Base-by-base conservation (phyloP, 2,329 filamentous ascomycete genomes). In the Hypoxylon sp. region DNA sequence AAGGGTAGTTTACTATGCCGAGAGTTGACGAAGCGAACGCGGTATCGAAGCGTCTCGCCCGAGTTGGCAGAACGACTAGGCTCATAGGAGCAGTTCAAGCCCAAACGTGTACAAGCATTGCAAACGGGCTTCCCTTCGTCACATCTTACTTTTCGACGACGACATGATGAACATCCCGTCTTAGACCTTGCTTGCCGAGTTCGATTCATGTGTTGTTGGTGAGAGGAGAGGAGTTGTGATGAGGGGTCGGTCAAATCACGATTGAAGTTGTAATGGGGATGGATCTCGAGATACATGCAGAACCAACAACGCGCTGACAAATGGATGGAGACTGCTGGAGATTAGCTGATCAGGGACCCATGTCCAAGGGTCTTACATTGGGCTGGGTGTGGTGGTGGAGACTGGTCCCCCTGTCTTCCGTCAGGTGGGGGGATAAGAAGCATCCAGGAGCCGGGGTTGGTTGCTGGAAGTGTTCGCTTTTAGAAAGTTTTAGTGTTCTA, bases 51-150 rank as follows among this genome's bases (percentile, higher is more conserved):
- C 8, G 48, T 48, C 5, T 53, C 56, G 3, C 40, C 21, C n/a
- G 48, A 51, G 34, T 43, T 57, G 11, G 56, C 35, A 8, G 44
- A 12, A 16, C 45, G 50, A 7, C 35, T 29, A 34, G 46, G 58
- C 19, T 55, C 51, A 27, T 61, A 63, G 7, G 46, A 51, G 38
- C 61, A 63, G 12, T 32, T 21, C 12, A 64, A 45, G 25, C 58
- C 52, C 3, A 64, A 38, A 19, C 61, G 61, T 13, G 40, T 40
- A 29, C 61, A 64, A n/a, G 60, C 60, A 20, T 49, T 44, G 45
- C 61, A 64, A 11, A 61, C 27, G 6, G 61, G 61, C 11, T 64
- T 66, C 13, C 57, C 50, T 29, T 68, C 65, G 32, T 68, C 66
- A 30, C 65, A 68, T 20, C 61, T 55, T 12, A 64, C 61, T 30